Conservation (phyloP, 2,329 filamentous ascomycete genomes). For the Colletotrichum abscissum region DNA sequence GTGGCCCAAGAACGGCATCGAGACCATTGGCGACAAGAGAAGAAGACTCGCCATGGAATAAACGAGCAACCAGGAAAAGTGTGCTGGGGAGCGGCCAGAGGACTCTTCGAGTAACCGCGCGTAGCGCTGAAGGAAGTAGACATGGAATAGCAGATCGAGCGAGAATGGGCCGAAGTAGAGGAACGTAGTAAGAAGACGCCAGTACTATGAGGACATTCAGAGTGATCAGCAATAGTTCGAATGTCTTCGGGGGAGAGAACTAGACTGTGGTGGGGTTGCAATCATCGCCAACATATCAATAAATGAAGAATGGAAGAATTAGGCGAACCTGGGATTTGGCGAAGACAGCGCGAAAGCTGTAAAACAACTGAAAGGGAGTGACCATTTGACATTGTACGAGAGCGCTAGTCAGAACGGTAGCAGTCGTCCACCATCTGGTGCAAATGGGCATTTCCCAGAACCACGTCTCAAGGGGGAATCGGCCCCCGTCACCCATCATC, state of each 20-base stretch:
- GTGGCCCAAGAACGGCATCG: conserved; percentile 94
- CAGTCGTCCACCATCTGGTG: conserved; percentile 96
- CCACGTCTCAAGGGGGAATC: conserved; percentile 92
- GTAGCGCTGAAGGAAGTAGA: conserved; percentile 98
- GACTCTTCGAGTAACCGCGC: conserved; percentile 95
- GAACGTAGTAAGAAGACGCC: conserved; percentile 95
- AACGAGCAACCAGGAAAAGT: conserved; percentile 93
- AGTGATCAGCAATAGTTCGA: conserved; percentile 26
- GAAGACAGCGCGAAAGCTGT: conserved; percentile 93
- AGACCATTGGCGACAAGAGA: conserved; percentile 84
- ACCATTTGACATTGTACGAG: conserved; percentile 94
- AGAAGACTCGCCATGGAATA: conserved; percentile 87
- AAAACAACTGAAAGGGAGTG: conserved; percentile 95
- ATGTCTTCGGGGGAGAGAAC: not conserved
- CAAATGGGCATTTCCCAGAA: conserved; percentile 99
- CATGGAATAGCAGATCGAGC: conserved; percentile 94
- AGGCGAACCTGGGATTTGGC: conserved; percentile 84
- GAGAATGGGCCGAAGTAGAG: conserved; percentile 96
- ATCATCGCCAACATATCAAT: not conserved
- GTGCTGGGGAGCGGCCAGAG: conserved; percentile 88
- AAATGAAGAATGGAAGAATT: conserved; percentile 10
- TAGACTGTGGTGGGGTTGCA: not conserved
- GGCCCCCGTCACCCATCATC: conserved; percentile 68
- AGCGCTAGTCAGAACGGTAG: conserved; percentile 86
- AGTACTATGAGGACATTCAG: conserved; percentile 74